These are phyloP conservation scores for Neurospora africana DNA, from an alignment of 495 filamentous ascomycete species.

Conservation along the genomic window DNA sequence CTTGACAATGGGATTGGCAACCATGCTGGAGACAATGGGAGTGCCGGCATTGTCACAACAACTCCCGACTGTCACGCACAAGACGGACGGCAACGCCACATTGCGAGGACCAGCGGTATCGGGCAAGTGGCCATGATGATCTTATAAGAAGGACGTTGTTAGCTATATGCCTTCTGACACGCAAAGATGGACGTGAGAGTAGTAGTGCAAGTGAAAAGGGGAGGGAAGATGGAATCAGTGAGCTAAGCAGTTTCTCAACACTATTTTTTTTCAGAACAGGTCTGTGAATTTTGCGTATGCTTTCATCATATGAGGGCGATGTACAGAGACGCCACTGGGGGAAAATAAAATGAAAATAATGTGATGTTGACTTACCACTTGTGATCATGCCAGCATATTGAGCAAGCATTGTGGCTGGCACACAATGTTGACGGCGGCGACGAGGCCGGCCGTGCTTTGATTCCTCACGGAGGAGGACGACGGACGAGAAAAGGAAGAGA, in stretches of 20 bases:
- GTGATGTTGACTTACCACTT: background rate
- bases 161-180: background rate
- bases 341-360: background rate
- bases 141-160: background rate
- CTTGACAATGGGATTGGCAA: background rate
- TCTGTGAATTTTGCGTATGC: constrained; percentile 39
- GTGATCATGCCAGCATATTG: background rate
- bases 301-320: constrained; percentile 33
- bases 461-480: background rate
- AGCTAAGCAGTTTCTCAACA: constrained; percentile 41
- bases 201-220: background rate
- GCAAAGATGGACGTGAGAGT: background rate
- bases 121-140: background rate
- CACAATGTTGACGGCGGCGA: background rate
- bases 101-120: background rate
- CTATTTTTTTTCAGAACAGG: constrained; percentile 42
- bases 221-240: constrained; percentile 19
- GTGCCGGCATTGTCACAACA: background rate
- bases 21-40: background rate
- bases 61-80: background rate
- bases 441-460: background rate
- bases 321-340: background rate
- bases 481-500: background rate
- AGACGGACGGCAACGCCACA: background rate
- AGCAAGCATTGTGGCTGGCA: background rate